Evolutionary conservation across 768 basidiomycete genomes (phyloP), one percentile per base, ranked within the genome.

Genomic region (Lentinula raphanica): DNA sequence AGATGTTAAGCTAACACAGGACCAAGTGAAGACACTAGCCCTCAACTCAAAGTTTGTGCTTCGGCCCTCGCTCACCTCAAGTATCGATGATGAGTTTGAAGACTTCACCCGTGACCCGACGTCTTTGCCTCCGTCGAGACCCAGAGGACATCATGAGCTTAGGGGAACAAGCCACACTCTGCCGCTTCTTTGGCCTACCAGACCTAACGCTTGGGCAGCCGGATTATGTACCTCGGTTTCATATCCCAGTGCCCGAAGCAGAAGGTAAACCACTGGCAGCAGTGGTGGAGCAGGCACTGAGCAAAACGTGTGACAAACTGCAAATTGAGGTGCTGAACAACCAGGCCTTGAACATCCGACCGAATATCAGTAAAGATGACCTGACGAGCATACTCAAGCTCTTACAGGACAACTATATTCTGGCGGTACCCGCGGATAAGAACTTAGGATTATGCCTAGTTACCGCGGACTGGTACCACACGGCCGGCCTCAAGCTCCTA

Each of bases 381-480:
- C 58, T 62, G 3, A 44, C 46, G 6, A 38, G 17, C 2, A 46
- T 62, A 5, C 61, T 62, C 7, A 2, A 46, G 19, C 45, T 62
- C 1, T 25, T 59, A 1, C 1, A 31, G 21, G 58, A 59, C 46
- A 27, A 56, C 21, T 39, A 48, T 21, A 19, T 59, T 8, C 31
- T 62, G 7, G 61, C 61, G 15, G 58, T 62, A 11, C 61, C 61
- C 3, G 58, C 58, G 11, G 61, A 62, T 36, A 62, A 62, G 45
- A 62, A 62, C 29, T 31, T 62, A 2, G 61, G 61, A 25, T n/a
- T 62, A 13, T 62, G 61, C 21, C 40, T 61, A 5, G 58, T 61
- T 25, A 54, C 60, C n/a, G 17, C 56, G 1, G 50, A 58, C 42
- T 61, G 60, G 60, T 61, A 61, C 28, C 40, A 49, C 44, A n/a